Evolutionary conservation across 2,329 filamentous ascomycete species (phyloP), one percentile per base, ranked within the genome.

Genomic region (Dothideomycetes sp.): DNA sequence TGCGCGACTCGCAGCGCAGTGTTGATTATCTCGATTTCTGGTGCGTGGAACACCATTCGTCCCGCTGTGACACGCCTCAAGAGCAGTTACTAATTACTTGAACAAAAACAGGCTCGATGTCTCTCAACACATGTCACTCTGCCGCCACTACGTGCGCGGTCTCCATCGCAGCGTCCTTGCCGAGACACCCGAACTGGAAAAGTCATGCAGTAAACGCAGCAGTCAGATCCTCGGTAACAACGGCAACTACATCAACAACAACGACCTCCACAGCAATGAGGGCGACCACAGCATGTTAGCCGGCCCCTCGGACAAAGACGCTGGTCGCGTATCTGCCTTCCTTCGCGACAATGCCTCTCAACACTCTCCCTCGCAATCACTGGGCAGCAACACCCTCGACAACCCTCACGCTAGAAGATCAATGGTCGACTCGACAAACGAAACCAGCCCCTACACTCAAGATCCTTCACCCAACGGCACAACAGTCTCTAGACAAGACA

Each of bases 1-100:
- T 98, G 91, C 79, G 91, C 55, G 93, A 98, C 62, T 88, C 95
- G 64, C 91, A 98, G 64, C 80, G 88, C 60, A 95, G 89, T 6
- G 91, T 98, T 10, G 91, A 98, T 58, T 98, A 98, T 56, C 70
- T 98, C 29, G 91, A 98, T 60, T 98, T 98, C 64, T 98, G 93
- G 91, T 96, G 69, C 44, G 77, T n/a, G n/a, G n/a, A n/a, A n/a
- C n/a, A n/a, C n/a, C n/a, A n/a, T n/a, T n/a, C n/a, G n/a, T n/a
- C n/a, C 39, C 29, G 11, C 11, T 24, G 27, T 33, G 22, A 36
- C 28, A 18, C 12, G 30, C 22, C 41, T 4, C 8, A 36, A 32
- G 18, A 11, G 10, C 11, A 16, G 5, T 34, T 23, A 18, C 2
- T 7, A 16, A n/a, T 16, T 12, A 10, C 45, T 24, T 43, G 12